A percentile compares a stretch with the other conserved stretches of the same genome.
phyloP scores from a whole-genome alignment of 805 yeast species.

The Hyphopichia homilentoma region DNA sequence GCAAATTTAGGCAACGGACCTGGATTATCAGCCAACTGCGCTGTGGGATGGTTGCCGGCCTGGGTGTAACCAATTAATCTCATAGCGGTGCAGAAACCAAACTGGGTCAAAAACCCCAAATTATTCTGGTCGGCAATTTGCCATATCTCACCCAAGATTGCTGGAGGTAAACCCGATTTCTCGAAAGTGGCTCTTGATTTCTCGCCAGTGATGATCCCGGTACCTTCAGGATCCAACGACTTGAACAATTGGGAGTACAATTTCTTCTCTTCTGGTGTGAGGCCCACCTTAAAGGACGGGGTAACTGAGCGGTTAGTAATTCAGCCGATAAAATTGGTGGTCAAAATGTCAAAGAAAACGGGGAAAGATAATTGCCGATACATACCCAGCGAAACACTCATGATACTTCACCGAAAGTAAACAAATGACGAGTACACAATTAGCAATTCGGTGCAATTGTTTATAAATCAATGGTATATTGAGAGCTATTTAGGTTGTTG shows the following conservation, averaged over 20 bases:
- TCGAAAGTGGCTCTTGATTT: conserved; percentile 80
- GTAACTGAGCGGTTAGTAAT: conserved; percentile 14
- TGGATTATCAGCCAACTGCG: conserved; percentile 49
- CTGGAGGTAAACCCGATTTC: conserved; percentile 77
- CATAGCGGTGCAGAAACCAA: conserved; percentile 81
- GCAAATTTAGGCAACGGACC: conserved; percentile 66
- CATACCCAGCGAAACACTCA: conserved; percentile 28
- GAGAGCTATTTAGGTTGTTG: too few relatives aligned
- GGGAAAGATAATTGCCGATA: conserved; percentile 6
- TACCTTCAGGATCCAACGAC: conserved; percentile 70
- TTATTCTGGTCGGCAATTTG: conserved; percentile 87
- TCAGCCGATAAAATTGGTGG: conserved; percentile 3
- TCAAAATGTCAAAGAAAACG: background rate
- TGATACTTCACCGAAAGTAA: conserved; percentile 8
- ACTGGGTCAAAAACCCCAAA: conserved; percentile 76
- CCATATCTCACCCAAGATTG: conserved; percentile 87
- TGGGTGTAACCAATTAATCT: conserved; percentile 88
- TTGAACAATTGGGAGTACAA: conserved; percentile 73
- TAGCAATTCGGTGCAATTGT: too few relatives aligned
- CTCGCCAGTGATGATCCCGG: conserved; percentile 86
- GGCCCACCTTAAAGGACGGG: conserved; percentile 40
- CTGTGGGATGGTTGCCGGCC: conserved; percentile 55
- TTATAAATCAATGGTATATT: too few relatives aligned
- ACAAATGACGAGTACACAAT: too few relatives aligned
- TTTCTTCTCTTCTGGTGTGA: conserved; percentile 73